These are phyloP conservation scores for Fusarium goolgardi DNA, from an alignment of 2,329 filamentous ascomycete species.

Conservation along the genomic window DNA sequence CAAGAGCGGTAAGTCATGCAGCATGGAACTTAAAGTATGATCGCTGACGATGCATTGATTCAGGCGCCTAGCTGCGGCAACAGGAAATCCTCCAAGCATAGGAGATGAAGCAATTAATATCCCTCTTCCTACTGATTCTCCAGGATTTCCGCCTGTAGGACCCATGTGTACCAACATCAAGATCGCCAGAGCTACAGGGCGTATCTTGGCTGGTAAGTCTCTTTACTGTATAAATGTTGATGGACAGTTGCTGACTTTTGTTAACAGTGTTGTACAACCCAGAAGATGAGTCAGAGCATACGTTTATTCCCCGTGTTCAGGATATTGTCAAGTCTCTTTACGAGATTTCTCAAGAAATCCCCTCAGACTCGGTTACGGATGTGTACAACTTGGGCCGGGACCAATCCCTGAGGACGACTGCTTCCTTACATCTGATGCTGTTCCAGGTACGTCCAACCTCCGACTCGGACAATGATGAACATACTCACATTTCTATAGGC, in stretches of 20 bases:
- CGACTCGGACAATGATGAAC: rapidly evolving
- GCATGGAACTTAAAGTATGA: rapidly evolving
- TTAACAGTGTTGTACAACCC: slow-evolving; percentile 47
- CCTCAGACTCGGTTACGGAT: slow-evolving; percentile 43
- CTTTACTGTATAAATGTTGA: rapidly evolving
- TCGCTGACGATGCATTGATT: background rate
- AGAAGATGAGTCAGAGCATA: slow-evolving; percentile 46
- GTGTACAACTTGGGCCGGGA: slow-evolving; percentile 42
- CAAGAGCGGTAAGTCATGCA: slow-evolving; percentile 43
- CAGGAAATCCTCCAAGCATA: slow-evolving; percentile 45
- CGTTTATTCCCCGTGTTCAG: slow-evolving; percentile 49
- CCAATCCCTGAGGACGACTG: slow-evolving; percentile 49
- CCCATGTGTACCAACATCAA: slow-evolving; percentile 48
- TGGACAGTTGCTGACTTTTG: background rate
- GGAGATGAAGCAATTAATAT: slow-evolving; percentile 44
- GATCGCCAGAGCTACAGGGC: slow-evolving; percentile 42
- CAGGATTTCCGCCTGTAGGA: slow-evolving; percentile 46
- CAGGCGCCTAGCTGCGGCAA: slow-evolving; percentile 43
- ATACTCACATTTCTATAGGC: slow-evolving; percentile 37
- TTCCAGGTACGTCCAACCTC: slow-evolving; percentile 43
- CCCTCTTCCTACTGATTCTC: slow-evolving; percentile 44
- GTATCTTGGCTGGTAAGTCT: slow-evolving; percentile 43
- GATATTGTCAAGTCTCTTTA: slow-evolving; percentile 48
- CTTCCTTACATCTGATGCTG: slow-evolving; percentile 50
- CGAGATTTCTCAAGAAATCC: slow-evolving; percentile 45